phyloP scores from a whole-genome alignment of 305 asterid species.

The Nicotiana rustica region DNA sequence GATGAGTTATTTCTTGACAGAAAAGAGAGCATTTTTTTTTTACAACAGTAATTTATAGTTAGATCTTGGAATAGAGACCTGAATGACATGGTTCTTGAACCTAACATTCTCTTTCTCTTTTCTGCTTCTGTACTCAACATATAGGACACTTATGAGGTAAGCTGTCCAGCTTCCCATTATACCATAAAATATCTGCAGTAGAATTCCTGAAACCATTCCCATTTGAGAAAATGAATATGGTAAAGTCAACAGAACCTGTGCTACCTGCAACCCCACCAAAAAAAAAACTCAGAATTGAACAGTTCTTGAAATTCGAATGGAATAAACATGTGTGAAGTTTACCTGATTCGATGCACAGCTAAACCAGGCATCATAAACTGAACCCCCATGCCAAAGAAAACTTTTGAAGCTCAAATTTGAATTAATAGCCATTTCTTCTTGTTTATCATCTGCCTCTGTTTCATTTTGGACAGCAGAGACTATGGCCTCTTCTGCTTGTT shows the following conservation, averaged over 20 bases:
- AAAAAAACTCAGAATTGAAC: neutral
- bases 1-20: neutral
- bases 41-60: neutral
- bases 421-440: slow-evolving; percentile 33
- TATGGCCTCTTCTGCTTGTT: slow-evolving; percentile 60
- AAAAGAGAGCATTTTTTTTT: neutral
- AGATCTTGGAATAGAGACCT: slow-evolving; percentile 44
- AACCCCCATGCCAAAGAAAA: slow-evolving; percentile 69
- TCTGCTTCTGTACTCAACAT: slow-evolving; percentile 67
- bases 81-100: slow-evolving; percentile 74
- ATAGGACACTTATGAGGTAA: slow-evolving; percentile 65
- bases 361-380: slow-evolving; percentile 72
- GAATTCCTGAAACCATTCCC: slow-evolving; percentile 65
- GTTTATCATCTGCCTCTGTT: slow-evolving; percentile 41
- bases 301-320: neutral
- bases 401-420: slow-evolving; percentile 42
- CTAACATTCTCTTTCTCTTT: slow-evolving; percentile 64
- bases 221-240: slow-evolving; percentile 74
- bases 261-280: slow-evolving; percentile 52
- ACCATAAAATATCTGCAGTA: slow-evolving; percentile 64
- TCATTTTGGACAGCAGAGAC: slow-evolving; percentile 41
- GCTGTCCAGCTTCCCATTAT: slow-evolving; percentile 77
- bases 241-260: slow-evolving; percentile 67
- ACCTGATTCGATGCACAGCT: slow-evolving; percentile 72
- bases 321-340: too few species aligned